These are phyloP conservation scores for Suillus bovinus DNA, from an alignment of 768 basidiomycete species.

Conservation along the genomic window DNA sequence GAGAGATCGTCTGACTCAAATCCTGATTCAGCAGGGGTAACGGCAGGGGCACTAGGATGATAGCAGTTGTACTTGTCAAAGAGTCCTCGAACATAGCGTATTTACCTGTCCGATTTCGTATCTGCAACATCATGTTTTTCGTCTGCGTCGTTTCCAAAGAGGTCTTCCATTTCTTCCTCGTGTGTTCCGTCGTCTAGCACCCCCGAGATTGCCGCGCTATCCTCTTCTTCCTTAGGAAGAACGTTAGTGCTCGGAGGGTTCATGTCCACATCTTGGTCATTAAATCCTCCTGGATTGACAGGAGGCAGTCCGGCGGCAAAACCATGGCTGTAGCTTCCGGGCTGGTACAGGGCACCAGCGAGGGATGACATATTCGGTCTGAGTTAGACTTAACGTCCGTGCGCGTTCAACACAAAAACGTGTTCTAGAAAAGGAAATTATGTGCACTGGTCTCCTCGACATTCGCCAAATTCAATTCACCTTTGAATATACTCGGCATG, in stretches of 20 bases:
- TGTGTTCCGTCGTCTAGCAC: constrained; percentile 13
- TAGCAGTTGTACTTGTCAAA: constrained; percentile 18
- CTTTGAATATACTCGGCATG: not conserved
- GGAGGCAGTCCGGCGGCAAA: constrained; percentile 16
- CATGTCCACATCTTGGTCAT: constrained; percentile 46
- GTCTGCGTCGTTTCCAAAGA: constrained; percentile 75
- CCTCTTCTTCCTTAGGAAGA: constrained; percentile 21
- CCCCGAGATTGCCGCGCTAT: constrained; percentile 11
- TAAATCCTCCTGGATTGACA: constrained; percentile 9
- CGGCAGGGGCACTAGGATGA: constrained; percentile 38
- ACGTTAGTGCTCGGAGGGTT: constrained; percentile 18
- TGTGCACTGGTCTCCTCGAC: too few relatives aligned
- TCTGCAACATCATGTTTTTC: constrained; percentile 31
- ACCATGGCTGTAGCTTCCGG: constrained; percentile 23
- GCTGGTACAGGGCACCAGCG: constrained; percentile 54
- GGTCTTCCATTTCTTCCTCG: constrained; percentile 66
- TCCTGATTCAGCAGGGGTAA: constrained; percentile 42
- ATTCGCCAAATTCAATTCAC: too few relatives aligned
- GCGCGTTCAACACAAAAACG: too few relatives aligned
- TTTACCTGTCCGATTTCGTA: constrained; percentile 51
- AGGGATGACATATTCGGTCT: constrained; percentile 53
- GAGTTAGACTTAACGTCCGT: too few relatives aligned
- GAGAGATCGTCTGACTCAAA: constrained; percentile 70
- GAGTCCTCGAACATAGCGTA: constrained; percentile 7
- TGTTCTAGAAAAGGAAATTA: not conserved